phyloP scores from a whole-genome alignment of 139 green algal genomes.

The Eudorina sp. region DNA sequence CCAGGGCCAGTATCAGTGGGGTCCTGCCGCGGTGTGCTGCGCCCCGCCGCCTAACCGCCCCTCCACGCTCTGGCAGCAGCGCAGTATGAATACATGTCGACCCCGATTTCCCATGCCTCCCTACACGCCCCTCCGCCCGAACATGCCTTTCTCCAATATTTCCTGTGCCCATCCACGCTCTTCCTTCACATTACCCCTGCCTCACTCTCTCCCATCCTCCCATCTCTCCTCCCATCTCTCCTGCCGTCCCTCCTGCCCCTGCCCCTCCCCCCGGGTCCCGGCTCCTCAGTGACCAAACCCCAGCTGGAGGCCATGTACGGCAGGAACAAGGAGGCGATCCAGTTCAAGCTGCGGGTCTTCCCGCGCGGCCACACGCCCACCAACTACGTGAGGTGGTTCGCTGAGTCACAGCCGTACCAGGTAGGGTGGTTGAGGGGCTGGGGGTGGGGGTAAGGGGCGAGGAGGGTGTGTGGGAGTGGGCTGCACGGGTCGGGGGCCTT shows the following conservation, averaged over 20 bases:
- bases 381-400: conserved; percentile 53
- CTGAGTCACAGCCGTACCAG: conserved; percentile 27
- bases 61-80: too few relatives aligned
- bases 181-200: too few relatives aligned
- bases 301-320: conserved; percentile 19
- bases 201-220: too few relatives aligned
- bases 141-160: not conserved
- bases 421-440: not conserved
- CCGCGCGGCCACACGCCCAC: conserved; percentile 62
- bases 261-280: not conserved
- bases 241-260: not conserved
- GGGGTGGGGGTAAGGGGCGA: too few relatives aligned
- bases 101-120: not conserved
- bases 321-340: conserved; percentile 40
- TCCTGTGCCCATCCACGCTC: too few relatives aligned
- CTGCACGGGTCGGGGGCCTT: not conserved
- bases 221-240: not conserved
- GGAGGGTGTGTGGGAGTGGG: not conserved
- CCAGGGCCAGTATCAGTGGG: too few relatives aligned
- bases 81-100: too few relatives aligned
- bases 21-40: too few relatives aligned
- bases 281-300: conserved; percentile 32
- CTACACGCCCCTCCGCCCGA: not conserved
- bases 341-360: conserved; percentile 66
- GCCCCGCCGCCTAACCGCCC: too few relatives aligned